These are phyloP conservation scores for Blastobotrys parvus DNA, from an alignment of 805 yeast genomes.

Conservation along the genomic window DNA sequence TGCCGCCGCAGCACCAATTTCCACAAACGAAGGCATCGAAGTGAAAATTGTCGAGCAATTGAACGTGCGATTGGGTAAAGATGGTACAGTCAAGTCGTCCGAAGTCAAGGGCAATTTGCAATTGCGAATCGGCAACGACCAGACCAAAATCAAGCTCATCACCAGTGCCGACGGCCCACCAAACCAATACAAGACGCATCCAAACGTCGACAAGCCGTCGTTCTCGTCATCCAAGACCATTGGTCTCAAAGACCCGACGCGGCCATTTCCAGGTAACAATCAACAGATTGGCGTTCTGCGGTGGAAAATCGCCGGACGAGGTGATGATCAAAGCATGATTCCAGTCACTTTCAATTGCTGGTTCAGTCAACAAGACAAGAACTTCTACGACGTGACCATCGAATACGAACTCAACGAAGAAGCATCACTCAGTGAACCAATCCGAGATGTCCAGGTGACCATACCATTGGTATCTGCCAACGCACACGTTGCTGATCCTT, in stretches of 20 bases:
- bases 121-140: slow-evolving; percentile 69
- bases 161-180: slow-evolving; percentile 43
- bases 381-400: slow-evolving; percentile 64
- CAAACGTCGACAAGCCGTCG: slow-evolving; percentile 77
- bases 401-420: slow-evolving; percentile 70
- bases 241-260: slow-evolving; percentile 65
- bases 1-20: slow-evolving; percentile 15
- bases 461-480: slow-evolving; percentile 62
- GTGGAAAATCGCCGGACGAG: slow-evolving; percentile 72
- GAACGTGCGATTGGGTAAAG: slow-evolving; percentile 71
- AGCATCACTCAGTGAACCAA: slow-evolving; percentile 32
- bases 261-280: slow-evolving; percentile 86
- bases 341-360: slow-evolving; percentile 80
- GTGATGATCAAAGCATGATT: slow-evolving; percentile 42
- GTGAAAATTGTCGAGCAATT: slow-evolving; percentile 70
- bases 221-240: slow-evolving; percentile 53
- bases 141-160: slow-evolving; percentile 57
- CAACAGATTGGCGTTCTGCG: slow-evolving; percentile 85
- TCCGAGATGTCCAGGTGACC: slow-evolving; percentile 46
- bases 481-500: slow-evolving; percentile 36
- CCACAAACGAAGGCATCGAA: slow-evolving; percentile 67
- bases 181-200: slow-evolving; percentile 86
- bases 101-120: slow-evolving; percentile 90
- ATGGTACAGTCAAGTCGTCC: slow-evolving; percentile 50
- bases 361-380: slow-evolving; percentile 59